Conservation (phyloP, 306 rosid species). For the Alnus glutinosa region DNA sequence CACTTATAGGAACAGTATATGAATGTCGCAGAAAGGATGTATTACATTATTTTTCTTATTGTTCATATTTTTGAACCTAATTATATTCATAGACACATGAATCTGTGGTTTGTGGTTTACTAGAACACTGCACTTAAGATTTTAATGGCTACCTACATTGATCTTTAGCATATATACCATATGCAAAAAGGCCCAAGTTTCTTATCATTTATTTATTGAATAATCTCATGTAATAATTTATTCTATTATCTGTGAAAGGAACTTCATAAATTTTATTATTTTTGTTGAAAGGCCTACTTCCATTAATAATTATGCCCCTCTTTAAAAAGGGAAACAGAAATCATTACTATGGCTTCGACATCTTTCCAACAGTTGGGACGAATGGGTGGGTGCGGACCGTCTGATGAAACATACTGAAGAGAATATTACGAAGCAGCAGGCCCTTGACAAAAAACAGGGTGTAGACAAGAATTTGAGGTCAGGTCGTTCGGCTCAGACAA, state of each 20-base stretch:
- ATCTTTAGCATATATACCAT: not conserved
- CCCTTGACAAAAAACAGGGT: constrained; percentile 69
- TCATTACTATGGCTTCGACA: constrained; percentile 62
- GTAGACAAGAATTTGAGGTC: constrained; percentile 66
- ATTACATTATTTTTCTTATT: not conserved
- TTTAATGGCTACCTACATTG: not conserved
- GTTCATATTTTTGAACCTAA: not conserved
- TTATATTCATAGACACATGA: not conserved
- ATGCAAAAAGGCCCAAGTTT: not conserved
- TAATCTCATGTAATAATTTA: not conserved
- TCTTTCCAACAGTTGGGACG: constrained; percentile 99
- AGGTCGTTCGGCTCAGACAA: constrained; percentile 68
- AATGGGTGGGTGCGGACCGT: constrained; percentile 85
- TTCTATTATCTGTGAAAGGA: not conserved
- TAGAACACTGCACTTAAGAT: not conserved
- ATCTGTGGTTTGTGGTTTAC: not conserved
- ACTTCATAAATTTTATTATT: constrained; percentile 13
- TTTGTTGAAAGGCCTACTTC: constrained; percentile 28
- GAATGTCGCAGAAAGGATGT: not conserved
- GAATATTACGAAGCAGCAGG: constrained; percentile 66
- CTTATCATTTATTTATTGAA: not conserved
- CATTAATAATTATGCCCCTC: constrained; percentile 46
- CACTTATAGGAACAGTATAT: not conserved
- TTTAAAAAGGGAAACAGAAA: constrained; percentile 53
- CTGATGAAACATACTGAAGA: constrained; percentile 75